Evolutionary conservation across 2,329 filamentous ascomycete species (phyloP).

Genomic region (Clarireedia paspali): DNA sequence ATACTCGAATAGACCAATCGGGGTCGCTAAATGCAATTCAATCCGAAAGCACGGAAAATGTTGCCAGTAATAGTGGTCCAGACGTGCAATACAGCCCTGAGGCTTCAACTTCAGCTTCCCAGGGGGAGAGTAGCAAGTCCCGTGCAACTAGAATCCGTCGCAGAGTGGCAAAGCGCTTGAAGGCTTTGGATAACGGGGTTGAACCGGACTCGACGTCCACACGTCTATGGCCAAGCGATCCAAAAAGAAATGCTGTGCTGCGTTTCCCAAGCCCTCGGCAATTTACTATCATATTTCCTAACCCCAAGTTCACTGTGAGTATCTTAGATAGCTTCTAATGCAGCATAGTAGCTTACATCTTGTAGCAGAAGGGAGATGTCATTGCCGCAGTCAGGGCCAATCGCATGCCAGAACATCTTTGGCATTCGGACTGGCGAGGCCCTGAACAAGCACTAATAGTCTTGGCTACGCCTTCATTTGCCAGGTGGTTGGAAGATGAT

Average conservation of each 20-base stretch:
- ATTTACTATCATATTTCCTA: conserved; percentile 6
- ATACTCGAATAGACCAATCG: too few species aligned
- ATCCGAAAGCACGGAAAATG: too few species aligned
- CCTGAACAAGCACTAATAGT: conserved; percentile 23
- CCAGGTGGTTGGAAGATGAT: conserved; percentile 25
- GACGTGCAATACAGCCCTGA: too few species aligned
- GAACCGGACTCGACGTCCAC: background rate
- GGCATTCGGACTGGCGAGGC: background rate
- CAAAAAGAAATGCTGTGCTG: background rate
- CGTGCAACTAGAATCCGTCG: too few species aligned
- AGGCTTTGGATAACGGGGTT: background rate
- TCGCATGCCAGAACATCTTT: background rate
- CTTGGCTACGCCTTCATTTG: conserved; percentile 28
- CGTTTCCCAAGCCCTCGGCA: conserved; percentile 1
- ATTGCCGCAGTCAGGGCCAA: background rate
- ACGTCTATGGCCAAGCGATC: background rate
- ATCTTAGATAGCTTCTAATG: background rate
- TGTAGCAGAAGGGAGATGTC: conserved; percentile 3
- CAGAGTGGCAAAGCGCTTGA: too few species aligned
- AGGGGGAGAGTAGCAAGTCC: too few species aligned
- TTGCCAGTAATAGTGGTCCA: too few species aligned
- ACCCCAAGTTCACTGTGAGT: conserved; percentile 6
- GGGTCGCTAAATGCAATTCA: too few species aligned
- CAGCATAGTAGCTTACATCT: background rate
- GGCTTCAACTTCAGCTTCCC: too few species aligned